Base-by-base conservation (phyloP, 495 filamentous ascomycete species). In the Pseudotulostoma volvatum region DNA sequence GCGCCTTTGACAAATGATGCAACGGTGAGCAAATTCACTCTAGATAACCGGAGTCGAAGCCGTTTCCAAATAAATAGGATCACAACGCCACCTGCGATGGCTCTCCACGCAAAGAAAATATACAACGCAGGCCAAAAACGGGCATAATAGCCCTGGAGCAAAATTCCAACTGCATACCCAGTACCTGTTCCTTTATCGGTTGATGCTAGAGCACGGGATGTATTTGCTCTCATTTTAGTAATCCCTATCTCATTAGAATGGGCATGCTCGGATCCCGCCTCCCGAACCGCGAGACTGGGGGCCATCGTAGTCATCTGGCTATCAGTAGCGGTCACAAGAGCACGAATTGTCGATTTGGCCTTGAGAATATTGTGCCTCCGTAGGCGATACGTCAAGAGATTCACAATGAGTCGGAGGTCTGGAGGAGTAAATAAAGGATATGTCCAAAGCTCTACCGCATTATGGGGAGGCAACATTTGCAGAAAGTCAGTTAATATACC, bases 401-500 rank as follows among this genome's bases (percentile, higher is more conserved):
- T 74, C 20, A 81, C 61, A 25, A 75, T 57, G 31, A 75, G 52
- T 2, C 68, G 60, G 5, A 84, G 55, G 53, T 84, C 81, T 28
- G 61, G 64, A 3, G 74, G 60, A 2, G 79, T 79, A 50, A 85
- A 85, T 7, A 77, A 83, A 0, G 81, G 81, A 49, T 78, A 83
- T 14, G 65, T 64, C 78, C 78, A 85, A 18, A 79, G 40, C 31
- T 68, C 56, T 3, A 79, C 59, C 0, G 75, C 68, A 19, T 68
- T 73, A 42, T 77, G 63, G 9, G 73, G 71, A 3, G 78, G 79
- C 9, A 83, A 59, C 51, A 79, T 65, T 35, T 84, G 76, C 30
- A 84, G 60, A 44, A 85, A 77, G 54, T 87, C 81, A 18, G 73
- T 70, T 20, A 83, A 44, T 18, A 87, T 68, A 4, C 79, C 79